phyloP scores from a whole-genome alignment of 139 green algal genomes.

The Coelastrella sp. region DNA sequence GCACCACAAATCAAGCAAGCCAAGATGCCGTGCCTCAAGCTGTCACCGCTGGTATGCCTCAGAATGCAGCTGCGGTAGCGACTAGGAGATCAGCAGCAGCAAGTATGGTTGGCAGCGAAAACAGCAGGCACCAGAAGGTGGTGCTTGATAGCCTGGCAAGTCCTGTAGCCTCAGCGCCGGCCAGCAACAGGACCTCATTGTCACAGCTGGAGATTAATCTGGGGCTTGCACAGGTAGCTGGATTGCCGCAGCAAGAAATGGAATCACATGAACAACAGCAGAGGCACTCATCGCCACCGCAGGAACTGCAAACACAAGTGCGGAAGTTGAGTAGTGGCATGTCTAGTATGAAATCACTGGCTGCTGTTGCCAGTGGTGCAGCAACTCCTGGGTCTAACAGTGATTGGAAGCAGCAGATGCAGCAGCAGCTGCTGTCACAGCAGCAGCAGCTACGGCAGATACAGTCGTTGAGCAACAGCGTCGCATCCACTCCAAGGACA shows the following conservation, averaged over 20 bases:
- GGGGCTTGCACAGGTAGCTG: not conserved
- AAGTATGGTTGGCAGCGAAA: not conserved
- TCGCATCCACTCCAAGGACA: not conserved
- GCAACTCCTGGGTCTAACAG: not conserved
- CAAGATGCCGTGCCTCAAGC: too few relatives aligned
- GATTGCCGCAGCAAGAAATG: too few relatives aligned
- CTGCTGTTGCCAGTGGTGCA: not conserved
- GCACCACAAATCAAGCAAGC: too few relatives aligned
- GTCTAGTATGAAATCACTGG: not conserved
- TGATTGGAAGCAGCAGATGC: slow-evolving; percentile 36
- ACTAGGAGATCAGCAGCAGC: not conserved
- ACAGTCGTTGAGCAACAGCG: not conserved
- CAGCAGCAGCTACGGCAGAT: slow-evolving; percentile 21
- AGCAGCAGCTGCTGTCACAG: slow-evolving; percentile 17
- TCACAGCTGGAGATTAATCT: not conserved
- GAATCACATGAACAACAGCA: not conserved
- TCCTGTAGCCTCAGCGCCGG: not conserved
- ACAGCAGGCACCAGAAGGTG: not conserved
- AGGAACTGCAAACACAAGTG: slow-evolving; percentile 9
- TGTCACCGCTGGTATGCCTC: not conserved
- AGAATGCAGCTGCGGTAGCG: not conserved
- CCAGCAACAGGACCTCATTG: not conserved
- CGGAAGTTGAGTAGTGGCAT: slow-evolving; percentile 5
- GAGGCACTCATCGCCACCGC: not conserved
- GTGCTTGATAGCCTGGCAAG: not conserved